phyloP scores from a whole-genome alignment of 805 yeast genomes.

The Kregervanrija fluxuum region DNA sequence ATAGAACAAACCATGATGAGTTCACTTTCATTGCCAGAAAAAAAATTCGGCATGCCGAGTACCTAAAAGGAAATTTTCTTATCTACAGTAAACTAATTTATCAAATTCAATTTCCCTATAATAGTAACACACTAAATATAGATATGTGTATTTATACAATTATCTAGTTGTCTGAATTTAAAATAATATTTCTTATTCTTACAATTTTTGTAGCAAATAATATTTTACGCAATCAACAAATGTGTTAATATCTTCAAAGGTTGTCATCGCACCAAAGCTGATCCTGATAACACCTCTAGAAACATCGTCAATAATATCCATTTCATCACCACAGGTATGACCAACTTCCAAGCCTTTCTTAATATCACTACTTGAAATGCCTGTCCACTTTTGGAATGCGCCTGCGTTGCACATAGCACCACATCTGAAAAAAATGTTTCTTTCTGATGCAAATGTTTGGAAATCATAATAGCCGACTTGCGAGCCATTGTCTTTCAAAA shows the following conservation, averaged over 20 bases:
- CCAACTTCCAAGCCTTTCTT: conserved; percentile 16
- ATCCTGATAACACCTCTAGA: conserved; percentile 36
- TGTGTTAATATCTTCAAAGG: conserved; percentile 26
- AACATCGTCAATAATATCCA: conserved; percentile 30
- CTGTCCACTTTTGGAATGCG: conserved; percentile 21
- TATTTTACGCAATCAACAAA: conserved; percentile 18
- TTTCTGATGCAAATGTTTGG: conserved; percentile 25
- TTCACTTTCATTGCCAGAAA: no score
- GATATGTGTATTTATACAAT: no score
- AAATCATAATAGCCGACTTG: conserved; percentile 34
- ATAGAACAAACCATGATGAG: no score
- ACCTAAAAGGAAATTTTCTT: no score
- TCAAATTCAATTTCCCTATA: no score
- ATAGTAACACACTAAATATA: no score
- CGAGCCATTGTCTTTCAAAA: conserved; percentile 18
- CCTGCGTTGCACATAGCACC: conserved; percentile 41
- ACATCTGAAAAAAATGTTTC: conserved; percentile 30
- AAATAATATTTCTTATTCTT: no score
- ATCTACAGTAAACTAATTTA: no score
- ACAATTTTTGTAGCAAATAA: no score
- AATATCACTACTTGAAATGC: no score
- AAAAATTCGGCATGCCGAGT: no score
- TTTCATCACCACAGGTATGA: conserved; percentile 36
- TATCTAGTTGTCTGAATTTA: no score
- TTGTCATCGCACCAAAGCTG: conserved; percentile 35